phyloP scores from a whole-genome alignment of 805 yeast genomes.

The Candida alai region DNA sequence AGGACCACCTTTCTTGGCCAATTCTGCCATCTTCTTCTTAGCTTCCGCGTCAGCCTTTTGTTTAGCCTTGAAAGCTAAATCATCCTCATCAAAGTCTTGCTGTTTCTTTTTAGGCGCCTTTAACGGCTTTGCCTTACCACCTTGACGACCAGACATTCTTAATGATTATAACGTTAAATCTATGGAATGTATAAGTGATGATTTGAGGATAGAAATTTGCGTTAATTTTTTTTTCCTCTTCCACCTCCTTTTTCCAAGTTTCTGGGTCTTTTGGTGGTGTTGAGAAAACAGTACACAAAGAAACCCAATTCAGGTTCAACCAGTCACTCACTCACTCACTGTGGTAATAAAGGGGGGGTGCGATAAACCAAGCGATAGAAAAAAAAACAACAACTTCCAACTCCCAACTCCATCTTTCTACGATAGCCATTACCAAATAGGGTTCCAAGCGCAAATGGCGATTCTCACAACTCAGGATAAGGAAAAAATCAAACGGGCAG shows the following conservation, averaged over 20 bases:
- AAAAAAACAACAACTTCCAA: conserved; percentile 2
- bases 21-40: conserved; percentile 81
- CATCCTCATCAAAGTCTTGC: conserved; percentile 82
- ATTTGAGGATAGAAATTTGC: background rate
- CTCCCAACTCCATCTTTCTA: conserved; percentile 1
- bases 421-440: background rate
- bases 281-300: too few species aligned
- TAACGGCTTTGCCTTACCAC: conserved; percentile 92
- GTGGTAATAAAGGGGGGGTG: too few species aligned
- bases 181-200: background rate
- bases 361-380: background rate
- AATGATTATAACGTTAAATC: conserved; percentile 1
- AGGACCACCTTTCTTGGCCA: conserved; percentile 89
- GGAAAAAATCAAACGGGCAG: conserved; percentile 81
- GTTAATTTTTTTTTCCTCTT: conserved; percentile 3
- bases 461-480: conserved; percentile 56
- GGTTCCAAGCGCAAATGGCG: too few species aligned
- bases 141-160: conserved; percentile 91
- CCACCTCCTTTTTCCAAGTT: too few species aligned
- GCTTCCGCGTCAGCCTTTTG: conserved; percentile 95
- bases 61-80: conserved; percentile 84
- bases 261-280: background rate
- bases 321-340: too few species aligned
- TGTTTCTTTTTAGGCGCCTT: conserved; percentile 80
- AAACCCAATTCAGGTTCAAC: too few species aligned